A percentile compares a stretch with the other conserved stretches of the same genome.
Conservation (phyloP, 2,329 filamentous ascomycete genomes). For the Arthrinium puccinioides region DNA sequence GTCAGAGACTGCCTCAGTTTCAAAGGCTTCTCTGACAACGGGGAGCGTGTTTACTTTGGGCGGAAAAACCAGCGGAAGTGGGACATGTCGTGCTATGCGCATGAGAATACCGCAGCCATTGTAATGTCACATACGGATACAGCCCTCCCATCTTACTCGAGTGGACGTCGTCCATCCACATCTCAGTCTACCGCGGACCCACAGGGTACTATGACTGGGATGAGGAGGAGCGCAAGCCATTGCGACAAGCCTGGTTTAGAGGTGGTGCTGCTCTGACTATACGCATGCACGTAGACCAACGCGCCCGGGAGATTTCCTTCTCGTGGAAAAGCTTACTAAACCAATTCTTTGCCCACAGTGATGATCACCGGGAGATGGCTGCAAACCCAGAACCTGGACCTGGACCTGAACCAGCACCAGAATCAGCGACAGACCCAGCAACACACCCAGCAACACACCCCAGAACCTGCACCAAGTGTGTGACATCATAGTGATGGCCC, state of each 20-base stretch:
- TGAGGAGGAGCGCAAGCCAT: too few species aligned
- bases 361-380: too few species aligned
- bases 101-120: too few species aligned
- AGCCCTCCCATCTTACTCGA: slow-evolving; percentile 5
- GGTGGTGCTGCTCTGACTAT: background rate
- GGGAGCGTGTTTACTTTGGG: slow-evolving; percentile 4
- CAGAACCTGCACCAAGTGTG: too few species aligned
- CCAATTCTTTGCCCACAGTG: background rate
- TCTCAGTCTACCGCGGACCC: slow-evolving; percentile 6
- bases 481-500: too few species aligned
- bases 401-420: too few species aligned
- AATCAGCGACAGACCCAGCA: too few species aligned
- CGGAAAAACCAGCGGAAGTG: background rate
- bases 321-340: slow-evolving; percentile 2
- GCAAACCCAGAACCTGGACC: too few species aligned
- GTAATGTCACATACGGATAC: background rate
- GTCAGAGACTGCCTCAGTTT: slow-evolving; percentile 1
- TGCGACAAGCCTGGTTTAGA: slow-evolving; percentile 2
- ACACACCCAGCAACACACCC: too few species aligned
- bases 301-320: slow-evolving; percentile 2
- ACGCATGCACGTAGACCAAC: background rate
- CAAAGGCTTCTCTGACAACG: slow-evolving; percentile 2
- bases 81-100: too few species aligned
- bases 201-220: slow-evolving; percentile 2
- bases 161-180: slow-evolving; percentile 4